phyloP scores from a whole-genome alignment of 1,284 basidiomycete genomes.

The Porodaedalea pini region DNA sequence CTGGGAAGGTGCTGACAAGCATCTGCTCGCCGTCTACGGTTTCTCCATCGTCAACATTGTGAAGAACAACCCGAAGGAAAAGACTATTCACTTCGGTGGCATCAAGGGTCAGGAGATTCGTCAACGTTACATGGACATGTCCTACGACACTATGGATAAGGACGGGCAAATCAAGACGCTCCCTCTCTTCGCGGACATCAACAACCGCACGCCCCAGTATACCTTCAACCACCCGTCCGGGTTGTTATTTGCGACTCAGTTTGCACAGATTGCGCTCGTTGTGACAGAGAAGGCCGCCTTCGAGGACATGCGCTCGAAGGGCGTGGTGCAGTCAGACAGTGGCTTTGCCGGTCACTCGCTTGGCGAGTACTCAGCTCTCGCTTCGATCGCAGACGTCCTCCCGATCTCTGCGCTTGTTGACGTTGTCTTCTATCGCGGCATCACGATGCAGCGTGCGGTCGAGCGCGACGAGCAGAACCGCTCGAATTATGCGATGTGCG shows the following conservation, averaged over 20 bases:
- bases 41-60: constrained; percentile 99
- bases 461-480: constrained; percentile 91
- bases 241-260: constrained; percentile 95
- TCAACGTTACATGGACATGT: constrained; percentile 98
- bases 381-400: constrained; percentile 94
- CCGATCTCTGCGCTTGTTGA: constrained; percentile 95
- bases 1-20: constrained; percentile 95
- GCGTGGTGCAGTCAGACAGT: constrained; percentile 88
- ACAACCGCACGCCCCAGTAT: constrained; percentile 89
- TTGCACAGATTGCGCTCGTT: constrained; percentile 96
- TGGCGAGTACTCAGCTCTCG: constrained; percentile 96
- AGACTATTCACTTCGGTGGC: constrained; percentile 98
- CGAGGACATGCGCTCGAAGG: constrained; percentile 96
- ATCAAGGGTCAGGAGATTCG: constrained; percentile 98
- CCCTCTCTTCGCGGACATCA: constrained; percentile 91
- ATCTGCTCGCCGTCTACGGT: constrained; percentile 91
- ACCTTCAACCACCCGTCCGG: constrained; percentile 97
- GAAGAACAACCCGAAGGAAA: constrained; percentile 94
- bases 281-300: constrained; percentile 98
- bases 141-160: constrained; percentile 94
- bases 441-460: constrained; percentile 98
- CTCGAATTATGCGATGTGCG: constrained; percentile 98
- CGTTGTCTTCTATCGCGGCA: constrained; percentile 98
- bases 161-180: constrained; percentile 93
- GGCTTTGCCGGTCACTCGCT: constrained; percentile 97